Evolutionary conservation across 805 yeast species (phyloP), one percentile per base, ranked within the genome.

Genomic region (Citeromyces nyonsensis): DNA sequence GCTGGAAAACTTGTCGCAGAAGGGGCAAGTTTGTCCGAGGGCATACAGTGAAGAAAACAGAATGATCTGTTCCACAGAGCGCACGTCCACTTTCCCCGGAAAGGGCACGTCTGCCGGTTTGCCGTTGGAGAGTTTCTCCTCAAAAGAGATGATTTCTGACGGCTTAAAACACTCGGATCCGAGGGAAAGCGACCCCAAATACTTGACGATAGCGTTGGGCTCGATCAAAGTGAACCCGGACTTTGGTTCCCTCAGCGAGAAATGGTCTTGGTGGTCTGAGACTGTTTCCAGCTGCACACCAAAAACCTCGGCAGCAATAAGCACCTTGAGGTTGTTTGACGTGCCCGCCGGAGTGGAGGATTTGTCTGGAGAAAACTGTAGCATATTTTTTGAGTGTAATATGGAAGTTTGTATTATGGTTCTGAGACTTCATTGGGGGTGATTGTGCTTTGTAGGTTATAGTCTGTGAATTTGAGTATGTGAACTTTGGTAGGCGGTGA

Each of bases 151-250:
- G 10, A 57, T 47, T 9, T 45, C 39, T 18, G 53, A 44, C 7
- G 33, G 42, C 5, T 51, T 35, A 38, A 71, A 74, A 4, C 30
- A 30, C 6, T 25, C 36, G n/a, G 26, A 12, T 13, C 34, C 35
- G 10, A 30, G 8, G 11, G 15, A 31, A 5, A 26, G 10, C 14
- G 57, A 50, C 26, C 70, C 57, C 38, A 74, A 54, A 44, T 71
- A 79, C 49, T 73, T 72, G 38, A 78, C 74, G 33, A 78, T 72
- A 13, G 91, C 73, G 46, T 78, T 75, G 13, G 82, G 61, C 49
- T 78, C 83, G 36, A 61, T 53, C 38, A 79, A 59, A 41, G 64
- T 67, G 33, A 71, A 64, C 5, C 52, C 51, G 26, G 59, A 49
- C 38, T 60, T 59, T 5, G 49, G n/a, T n/a, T n/a, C 35, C 38